phyloP scores from a whole-genome alignment of 805 yeast genomes.

The Vanderwaltozyma yarrowii region DNA sequence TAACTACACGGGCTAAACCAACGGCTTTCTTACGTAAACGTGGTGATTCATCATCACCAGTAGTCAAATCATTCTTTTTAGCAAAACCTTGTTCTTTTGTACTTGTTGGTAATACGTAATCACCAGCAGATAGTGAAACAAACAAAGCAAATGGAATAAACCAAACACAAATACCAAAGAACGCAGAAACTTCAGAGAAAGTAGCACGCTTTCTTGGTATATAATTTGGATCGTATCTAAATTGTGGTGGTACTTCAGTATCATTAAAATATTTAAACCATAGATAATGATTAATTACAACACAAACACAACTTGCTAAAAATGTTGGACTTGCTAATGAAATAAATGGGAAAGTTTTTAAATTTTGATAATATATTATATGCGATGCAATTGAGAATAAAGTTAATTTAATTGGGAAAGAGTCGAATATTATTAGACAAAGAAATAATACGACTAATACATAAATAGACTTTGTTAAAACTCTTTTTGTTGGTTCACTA shows the following conservation, averaged over 20 bases:
- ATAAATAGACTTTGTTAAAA: slow-evolving; percentile 55
- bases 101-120: slow-evolving; percentile 64
- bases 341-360: slow-evolving; percentile 76
- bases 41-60: slow-evolving; percentile 28
- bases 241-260: slow-evolving; percentile 52
- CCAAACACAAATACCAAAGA: slow-evolving; percentile 92
- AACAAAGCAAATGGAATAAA: slow-evolving; percentile 86
- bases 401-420: slow-evolving; percentile 63
- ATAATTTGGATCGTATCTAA: slow-evolving; percentile 48
- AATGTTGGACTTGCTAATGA: slow-evolving; percentile 63
- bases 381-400: slow-evolving; percentile 63
- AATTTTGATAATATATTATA: slow-evolving; percentile 63
- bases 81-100: slow-evolving; percentile 15
- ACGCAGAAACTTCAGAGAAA: slow-evolving; percentile 87
- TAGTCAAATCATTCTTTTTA: slow-evolving; percentile 21
- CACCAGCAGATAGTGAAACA: slow-evolving; percentile 86
- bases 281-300: slow-evolving; percentile 67
- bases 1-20: slow-evolving; percentile 61
- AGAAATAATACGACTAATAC: slow-evolving; percentile 44
- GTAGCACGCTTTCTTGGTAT: slow-evolving; percentile 61
- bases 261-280: slow-evolving; percentile 86
- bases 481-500: slow-evolving; percentile 68
- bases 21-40: slow-evolving; percentile 35
- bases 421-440: slow-evolving; percentile 60
- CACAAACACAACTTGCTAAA: slow-evolving; percentile 58